Base-by-base conservation (phyloP, 129 eudicot species). In the Kitagawia praeruptora region DNA sequence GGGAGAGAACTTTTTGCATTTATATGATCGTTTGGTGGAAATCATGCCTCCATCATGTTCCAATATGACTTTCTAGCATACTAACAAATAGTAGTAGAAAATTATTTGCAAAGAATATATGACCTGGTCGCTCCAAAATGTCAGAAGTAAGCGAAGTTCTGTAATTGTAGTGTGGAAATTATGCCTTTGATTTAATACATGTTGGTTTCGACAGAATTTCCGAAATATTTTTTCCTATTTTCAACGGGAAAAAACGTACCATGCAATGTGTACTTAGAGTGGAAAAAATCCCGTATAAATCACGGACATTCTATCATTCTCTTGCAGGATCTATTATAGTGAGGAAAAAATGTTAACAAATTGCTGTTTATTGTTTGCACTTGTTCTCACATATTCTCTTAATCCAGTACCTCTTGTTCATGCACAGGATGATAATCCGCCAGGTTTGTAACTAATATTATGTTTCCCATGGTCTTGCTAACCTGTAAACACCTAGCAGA, bases 341-440 rank as follows among this genome's bases (percentile, higher is more conserved):
- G 67, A n/a, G 16, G 31, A 10, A n/a, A 61, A n/a, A 8, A 61
- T 61, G 69, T 8, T 61, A 61, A 10, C 69, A 25, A 25, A 58
- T 2, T 23, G 66, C 31, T 23, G 34, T 61, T 21, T n/a, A 61
- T 3, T 61, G 16, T 61, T 61, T 4, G 69, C 69, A 9, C 34
- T 61, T 61, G 69, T 61, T 61, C 69, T 61, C 34, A 4, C 69
- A 3, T 25, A 7, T 25, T 61, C 69, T n/a, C 31, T 23, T 56
- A 21, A 6, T 56, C 28, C 64, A 7, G 64, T 56, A 56, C 64
- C 4, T 56, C 31, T 67, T 67, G 73, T 67, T 67, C 41, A 14
- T 67, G 73, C 73, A 15, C 73, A 67, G 41, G 42, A 67, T 67
- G 73, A 28, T 67, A 67, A 67, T 67, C 73, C 39, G 10, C 41